Percentiles rank a stretch among this genome's conserved stretches.
phyloP scores from a whole-genome alignment of 306 rosid species.

The Vachellia pachyceras region DNA sequence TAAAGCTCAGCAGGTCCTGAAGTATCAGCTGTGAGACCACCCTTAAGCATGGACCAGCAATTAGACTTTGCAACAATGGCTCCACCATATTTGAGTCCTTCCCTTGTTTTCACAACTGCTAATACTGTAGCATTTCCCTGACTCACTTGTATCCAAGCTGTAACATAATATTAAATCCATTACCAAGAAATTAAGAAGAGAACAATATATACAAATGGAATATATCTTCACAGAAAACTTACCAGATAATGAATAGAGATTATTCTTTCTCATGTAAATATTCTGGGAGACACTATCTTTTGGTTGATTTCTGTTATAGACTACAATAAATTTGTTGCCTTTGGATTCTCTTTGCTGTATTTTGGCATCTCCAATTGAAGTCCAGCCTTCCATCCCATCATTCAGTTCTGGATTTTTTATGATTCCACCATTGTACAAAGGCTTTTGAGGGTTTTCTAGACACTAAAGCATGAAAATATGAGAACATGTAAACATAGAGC shows the following conservation, averaged over 20 bases:
- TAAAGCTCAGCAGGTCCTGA: slow-evolving; percentile 62
- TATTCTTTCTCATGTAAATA: slow-evolving; percentile 43
- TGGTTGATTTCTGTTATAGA: slow-evolving; percentile 51
- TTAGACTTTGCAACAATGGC: slow-evolving; percentile 50
- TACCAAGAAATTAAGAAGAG: slow-evolving; percentile 4
- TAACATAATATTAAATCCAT: neutral
- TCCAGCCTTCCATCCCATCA: slow-evolving; percentile 69
- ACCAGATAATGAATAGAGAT: slow-evolving; percentile 72
- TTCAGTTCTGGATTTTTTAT: slow-evolving; percentile 68
- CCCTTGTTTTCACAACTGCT: slow-evolving; percentile 62
- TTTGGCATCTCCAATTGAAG: slow-evolving; percentile 51
- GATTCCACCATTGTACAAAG: slow-evolving; percentile 79
- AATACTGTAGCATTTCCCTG: slow-evolving; percentile 48
- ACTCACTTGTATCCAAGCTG: slow-evolving; percentile 72
- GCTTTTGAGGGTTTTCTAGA: slow-evolving; percentile 48
- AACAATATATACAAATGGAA: no score
- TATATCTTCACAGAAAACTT: neutral
- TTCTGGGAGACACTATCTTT: slow-evolving; percentile 59
- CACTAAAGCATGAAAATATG: slow-evolving; percentile 49
- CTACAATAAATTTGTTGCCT: slow-evolving; percentile 67
- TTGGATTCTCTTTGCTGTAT: slow-evolving; percentile 52
- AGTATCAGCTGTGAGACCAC: slow-evolving; percentile 61
- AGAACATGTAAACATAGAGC: neutral
- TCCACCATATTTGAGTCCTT: slow-evolving; percentile 51
- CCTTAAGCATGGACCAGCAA: slow-evolving; percentile 92